Conservation (phyloP, 106 monocot genomes). For the Allium cepa region DNA sequence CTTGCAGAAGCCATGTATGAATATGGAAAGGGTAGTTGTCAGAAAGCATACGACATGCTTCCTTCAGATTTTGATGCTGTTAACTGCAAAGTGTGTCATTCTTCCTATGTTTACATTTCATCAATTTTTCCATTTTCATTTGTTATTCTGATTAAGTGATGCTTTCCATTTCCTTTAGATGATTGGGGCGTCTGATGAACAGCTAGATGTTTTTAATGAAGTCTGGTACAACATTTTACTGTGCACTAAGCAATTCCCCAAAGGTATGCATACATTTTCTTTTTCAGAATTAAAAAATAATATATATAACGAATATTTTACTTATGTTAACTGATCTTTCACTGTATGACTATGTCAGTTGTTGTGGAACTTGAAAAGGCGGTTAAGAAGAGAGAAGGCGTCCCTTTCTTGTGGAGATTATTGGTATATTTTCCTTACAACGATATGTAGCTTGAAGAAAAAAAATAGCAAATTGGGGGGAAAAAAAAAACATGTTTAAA, state of each 20-base stretch:
- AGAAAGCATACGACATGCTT: constrained; percentile 50
- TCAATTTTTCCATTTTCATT: too few relatives aligned
- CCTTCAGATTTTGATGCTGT: constrained; percentile 72
- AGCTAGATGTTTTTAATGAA: constrained; percentile 87
- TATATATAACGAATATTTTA: neutral
- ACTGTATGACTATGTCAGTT: constrained; percentile 14
- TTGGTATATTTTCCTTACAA: constrained; percentile 35
- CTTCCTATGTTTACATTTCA: too few relatives aligned
- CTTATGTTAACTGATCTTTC: too few relatives aligned
- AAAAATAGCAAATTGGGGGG: neutral
- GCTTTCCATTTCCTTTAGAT: constrained; percentile 24
- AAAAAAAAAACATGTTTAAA: neutral
- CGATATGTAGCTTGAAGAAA: neutral
- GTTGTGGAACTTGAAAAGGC: constrained; percentile 41
- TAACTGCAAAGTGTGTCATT: constrained; percentile 47
- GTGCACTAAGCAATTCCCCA: constrained; percentile 31
- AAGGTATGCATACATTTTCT: constrained; percentile 26
- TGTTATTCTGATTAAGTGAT: constrained; percentile 1
- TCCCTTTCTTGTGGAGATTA: constrained; percentile 63
- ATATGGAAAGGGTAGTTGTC: constrained; percentile 55
- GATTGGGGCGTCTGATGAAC: constrained; percentile 90
- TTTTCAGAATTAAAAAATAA: neutral
- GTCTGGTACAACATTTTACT: constrained; percentile 57
- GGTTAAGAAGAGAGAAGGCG: constrained; percentile 39
- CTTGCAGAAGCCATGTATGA: constrained; percentile 75